Evolutionary conservation across 75 land plant genomes (phyloP).

Genomic region (Picea sitchensis): DNA sequence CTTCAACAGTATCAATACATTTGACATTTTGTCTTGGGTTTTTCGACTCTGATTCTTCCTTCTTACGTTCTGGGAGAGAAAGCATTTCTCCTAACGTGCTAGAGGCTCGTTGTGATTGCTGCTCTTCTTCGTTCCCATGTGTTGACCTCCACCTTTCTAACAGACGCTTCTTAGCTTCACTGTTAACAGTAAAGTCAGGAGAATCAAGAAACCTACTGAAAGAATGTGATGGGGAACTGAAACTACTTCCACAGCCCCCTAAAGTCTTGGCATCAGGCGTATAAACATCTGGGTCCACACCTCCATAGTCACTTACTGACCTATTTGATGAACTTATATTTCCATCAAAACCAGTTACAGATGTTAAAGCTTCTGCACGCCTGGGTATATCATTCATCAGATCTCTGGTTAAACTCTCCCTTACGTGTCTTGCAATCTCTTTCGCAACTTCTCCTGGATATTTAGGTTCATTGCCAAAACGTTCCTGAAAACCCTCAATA

Average conservation of each 20-base stretch:
- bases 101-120: constrained; percentile 37
- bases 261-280: constrained; percentile 51
- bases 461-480: constrained; percentile 16
- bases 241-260: constrained; percentile 46
- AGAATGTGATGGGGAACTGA: constrained; percentile 41
- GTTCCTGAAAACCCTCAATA: constrained; percentile 6
- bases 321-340: constrained; percentile 54
- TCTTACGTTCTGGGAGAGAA: constrained; percentile 49
- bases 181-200: constrained; percentile 59
- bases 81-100: constrained; percentile 80
- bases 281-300: constrained; percentile 47
- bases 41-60: background rate
- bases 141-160: constrained; percentile 74
- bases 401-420: constrained; percentile 42
- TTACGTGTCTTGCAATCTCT: constrained; percentile 51
- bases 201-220: constrained; percentile 52
- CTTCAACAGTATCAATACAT: background rate
- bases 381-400: background rate
- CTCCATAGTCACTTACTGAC: constrained; percentile 52
- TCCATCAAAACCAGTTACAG: constrained; percentile 61
- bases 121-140: constrained; percentile 36
- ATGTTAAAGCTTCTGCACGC: constrained; percentile 48
- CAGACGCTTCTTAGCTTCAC: constrained; percentile 72
- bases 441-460: constrained; percentile 57
- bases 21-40: background rate